Evolutionary conservation across 257 asterid genomes (phyloP).

Genomic region (Mitragyna speciosa): DNA sequence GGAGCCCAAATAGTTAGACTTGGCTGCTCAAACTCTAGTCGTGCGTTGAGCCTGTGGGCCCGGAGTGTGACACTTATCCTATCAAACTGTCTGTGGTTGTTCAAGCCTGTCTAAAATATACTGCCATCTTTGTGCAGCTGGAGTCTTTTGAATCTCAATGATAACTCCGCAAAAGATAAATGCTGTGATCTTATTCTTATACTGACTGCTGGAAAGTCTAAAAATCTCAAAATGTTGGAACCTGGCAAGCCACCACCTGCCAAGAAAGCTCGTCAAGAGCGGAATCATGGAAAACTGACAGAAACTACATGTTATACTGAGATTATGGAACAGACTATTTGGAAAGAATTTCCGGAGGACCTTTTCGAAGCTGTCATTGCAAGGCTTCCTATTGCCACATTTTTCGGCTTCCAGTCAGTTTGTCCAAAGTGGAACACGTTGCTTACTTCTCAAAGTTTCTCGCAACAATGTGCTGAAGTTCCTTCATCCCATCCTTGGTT

Average conservation of each 20-base stretch:
- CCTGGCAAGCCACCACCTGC: constrained; percentile 80
- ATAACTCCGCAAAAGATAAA: constrained; percentile 46
- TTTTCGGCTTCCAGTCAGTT: constrained; percentile 77
- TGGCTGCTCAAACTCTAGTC: no score
- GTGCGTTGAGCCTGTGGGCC: no score
- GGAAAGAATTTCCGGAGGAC: constrained; percentile 97
- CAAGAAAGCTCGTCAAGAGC: constrained; percentile 70
- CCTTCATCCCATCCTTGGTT: constrained; percentile 73
- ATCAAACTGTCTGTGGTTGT: not conserved
- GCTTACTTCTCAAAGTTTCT: constrained; percentile 77
- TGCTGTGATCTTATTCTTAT: constrained; percentile 56
- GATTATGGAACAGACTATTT: constrained; percentile 62
- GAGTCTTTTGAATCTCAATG: constrained; percentile 55
- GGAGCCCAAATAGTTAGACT: no score
- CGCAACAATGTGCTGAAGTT: constrained; percentile 61
- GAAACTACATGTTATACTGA: constrained; percentile 39
- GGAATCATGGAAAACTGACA: constrained; percentile 48
- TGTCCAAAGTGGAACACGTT: constrained; percentile 81
- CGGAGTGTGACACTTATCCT: no score
- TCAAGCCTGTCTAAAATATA: constrained; percentile 6
- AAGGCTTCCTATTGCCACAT: constrained; percentile 73
- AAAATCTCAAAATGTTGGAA: constrained; percentile 77
- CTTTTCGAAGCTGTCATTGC: constrained; percentile 89
- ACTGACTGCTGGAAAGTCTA: constrained; percentile 78
- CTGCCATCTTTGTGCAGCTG: constrained; percentile 48